Conservation (phyloP, 345 rosid species). For the Citrus mangshanensis region DNA sequence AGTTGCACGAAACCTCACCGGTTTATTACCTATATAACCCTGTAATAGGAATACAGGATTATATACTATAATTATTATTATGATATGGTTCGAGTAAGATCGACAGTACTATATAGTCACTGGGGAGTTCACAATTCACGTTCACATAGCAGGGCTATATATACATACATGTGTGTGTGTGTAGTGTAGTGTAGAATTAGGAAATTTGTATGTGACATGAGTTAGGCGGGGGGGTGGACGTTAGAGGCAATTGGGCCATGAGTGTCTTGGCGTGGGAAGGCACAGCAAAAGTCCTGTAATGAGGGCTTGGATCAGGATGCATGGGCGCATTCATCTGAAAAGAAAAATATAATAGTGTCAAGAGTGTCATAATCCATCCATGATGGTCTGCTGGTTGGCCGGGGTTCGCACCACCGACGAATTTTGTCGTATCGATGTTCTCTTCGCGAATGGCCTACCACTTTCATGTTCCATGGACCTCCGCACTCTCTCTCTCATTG, state of each 20-base stretch:
- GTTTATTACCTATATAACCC: background rate
- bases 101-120: too few relatives aligned
- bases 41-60: background rate
- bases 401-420: conserved; percentile 38
- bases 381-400: conserved; percentile 32
- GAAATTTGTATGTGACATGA: background rate
- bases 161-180: too few relatives aligned
- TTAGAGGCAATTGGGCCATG: conserved; percentile 27
- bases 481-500: background rate
- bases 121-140: too few relatives aligned
- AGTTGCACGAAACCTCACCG: background rate
- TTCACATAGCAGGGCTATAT: too few relatives aligned
- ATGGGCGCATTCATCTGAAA: too few relatives aligned
- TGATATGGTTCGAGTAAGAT: too few relatives aligned
- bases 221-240: too few relatives aligned
- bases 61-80: too few relatives aligned
- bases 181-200: too few relatives aligned
- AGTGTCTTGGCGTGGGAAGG: conserved; percentile 30
- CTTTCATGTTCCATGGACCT: conserved; percentile 17
- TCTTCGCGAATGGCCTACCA: conserved; percentile 15
- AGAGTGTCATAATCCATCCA: conserved; percentile 2
- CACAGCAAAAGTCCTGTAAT: conserved; percentile 2
- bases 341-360: background rate
- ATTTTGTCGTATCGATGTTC: conserved; percentile 12
- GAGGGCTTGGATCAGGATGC: background rate